phyloP scores from a whole-genome alignment of 805 yeast genomes.

The Candida germanica region DNA sequence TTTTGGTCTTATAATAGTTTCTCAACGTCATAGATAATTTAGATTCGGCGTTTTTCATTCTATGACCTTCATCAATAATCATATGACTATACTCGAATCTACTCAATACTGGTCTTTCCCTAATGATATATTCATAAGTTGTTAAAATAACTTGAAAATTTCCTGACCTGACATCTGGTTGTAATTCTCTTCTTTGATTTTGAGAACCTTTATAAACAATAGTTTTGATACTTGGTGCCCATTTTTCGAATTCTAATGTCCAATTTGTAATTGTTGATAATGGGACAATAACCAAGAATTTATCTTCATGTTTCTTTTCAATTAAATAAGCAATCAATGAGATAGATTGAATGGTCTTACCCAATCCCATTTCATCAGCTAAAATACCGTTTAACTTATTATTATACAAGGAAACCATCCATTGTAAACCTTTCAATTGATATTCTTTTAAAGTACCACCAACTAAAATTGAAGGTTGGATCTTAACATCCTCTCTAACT shows the following conservation, averaged over 20 bases:
- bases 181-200: slow-evolving; percentile 63
- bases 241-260: slow-evolving; percentile 81
- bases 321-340: slow-evolving; percentile 68
- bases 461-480: slow-evolving; percentile 66
- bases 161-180: slow-evolving; percentile 60
- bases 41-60: slow-evolving; percentile 79
- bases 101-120: slow-evolving; percentile 67
- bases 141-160: slow-evolving; percentile 75
- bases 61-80: slow-evolving; percentile 90
- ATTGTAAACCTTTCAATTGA: slow-evolving; percentile 61
- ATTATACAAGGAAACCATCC: slow-evolving; percentile 65
- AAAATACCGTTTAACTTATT: slow-evolving; percentile 61
- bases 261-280: slow-evolving; percentile 81
- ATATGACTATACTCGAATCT: slow-evolving; percentile 78
- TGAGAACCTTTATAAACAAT: slow-evolving; percentile 79
- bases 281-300: slow-evolving; percentile 79
- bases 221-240: slow-evolving; percentile 79
- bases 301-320: slow-evolving; percentile 66
- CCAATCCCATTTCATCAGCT: slow-evolving; percentile 69
- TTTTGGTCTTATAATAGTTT: slow-evolving; percentile 68
- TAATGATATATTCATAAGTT: slow-evolving; percentile 77
- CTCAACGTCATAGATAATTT: slow-evolving; percentile 70
- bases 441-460: slow-evolving; percentile 82
- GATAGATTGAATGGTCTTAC: slow-evolving; percentile 73
- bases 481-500: slow-evolving; percentile 60